phyloP scores from a whole-genome alignment of 306 rosid genomes.

The Fragaria iinumae region DNA sequence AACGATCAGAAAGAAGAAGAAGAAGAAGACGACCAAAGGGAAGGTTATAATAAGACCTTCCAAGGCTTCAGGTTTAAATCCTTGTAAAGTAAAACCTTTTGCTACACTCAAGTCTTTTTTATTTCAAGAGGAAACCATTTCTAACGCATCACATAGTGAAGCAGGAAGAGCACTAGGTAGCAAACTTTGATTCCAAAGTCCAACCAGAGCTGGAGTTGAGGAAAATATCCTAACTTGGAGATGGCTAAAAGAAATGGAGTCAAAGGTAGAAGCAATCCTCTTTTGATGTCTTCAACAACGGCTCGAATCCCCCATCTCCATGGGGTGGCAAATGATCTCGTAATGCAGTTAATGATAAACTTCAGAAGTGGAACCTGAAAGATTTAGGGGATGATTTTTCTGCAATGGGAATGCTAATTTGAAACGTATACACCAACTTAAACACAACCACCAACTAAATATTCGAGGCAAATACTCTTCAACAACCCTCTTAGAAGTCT shows the following conservation, averaged over 20 bases:
- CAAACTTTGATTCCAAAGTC: not conserved
- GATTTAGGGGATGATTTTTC: not conserved
- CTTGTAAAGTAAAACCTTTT: not conserved
- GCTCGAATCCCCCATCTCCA: not conserved
- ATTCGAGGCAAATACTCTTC: no score
- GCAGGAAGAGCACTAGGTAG: not conserved
- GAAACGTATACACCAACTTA: not conserved
- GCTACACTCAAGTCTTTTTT: not conserved
- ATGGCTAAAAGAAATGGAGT: not conserved
- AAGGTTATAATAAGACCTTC: not conserved
- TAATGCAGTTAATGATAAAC: not conserved
- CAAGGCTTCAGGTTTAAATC: not conserved
- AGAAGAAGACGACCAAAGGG: no score
- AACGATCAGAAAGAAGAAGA: not conserved
- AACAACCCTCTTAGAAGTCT: no score
- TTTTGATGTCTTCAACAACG: not conserved
- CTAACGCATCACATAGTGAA: not conserved
- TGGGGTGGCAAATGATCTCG: not conserved
- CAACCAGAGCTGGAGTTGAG: not conserved
- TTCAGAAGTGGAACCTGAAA: not conserved
- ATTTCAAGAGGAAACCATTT: not conserved
- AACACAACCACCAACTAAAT: not conserved
- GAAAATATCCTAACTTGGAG: not conserved
- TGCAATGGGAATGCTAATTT: not conserved
- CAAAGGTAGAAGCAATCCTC: not conserved